Evolutionary conservation across 495 filamentous ascomycete genomes (phyloP).

Genomic region (Penicillium canescens): DNA sequence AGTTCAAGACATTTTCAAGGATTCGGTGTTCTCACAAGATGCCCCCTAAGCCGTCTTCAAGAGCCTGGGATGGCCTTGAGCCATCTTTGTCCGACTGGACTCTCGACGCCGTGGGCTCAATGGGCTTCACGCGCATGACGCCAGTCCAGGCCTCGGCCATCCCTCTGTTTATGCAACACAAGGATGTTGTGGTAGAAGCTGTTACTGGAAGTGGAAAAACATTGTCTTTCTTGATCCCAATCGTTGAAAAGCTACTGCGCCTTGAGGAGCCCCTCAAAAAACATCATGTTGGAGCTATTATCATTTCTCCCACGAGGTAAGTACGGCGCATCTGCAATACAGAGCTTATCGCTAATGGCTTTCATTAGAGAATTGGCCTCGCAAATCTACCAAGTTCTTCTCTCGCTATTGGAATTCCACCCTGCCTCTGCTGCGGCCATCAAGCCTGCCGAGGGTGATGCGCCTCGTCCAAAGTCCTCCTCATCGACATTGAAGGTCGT

Average conservation of each 20-base stretch:
- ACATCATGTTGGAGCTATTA: conserved; percentile 85
- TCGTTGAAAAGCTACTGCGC: conserved; percentile 81
- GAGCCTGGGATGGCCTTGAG: conserved; percentile 78
- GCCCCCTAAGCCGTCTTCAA: conserved; percentile 42
- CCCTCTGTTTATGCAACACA: conserved; percentile 87
- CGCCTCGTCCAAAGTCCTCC: conserved; percentile 50
- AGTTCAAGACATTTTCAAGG: not conserved
- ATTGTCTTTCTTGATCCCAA: conserved; percentile 83
- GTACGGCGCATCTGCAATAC: conserved; percentile 1
- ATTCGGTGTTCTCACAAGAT: conserved; percentile 14
- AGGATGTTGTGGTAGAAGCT: conserved; percentile 96
- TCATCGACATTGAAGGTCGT: conserved; percentile 59
- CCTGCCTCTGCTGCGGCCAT: conserved; percentile 67
- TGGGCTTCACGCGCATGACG: conserved; percentile 87
- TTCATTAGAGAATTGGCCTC: conserved; percentile 73
- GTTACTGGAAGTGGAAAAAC: conserved; percentile 97
- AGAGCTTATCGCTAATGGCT: conserved; percentile 9
- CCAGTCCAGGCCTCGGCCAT: conserved; percentile 94
- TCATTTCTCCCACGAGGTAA: conserved; percentile 83
- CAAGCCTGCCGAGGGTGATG: conserved; percentile 52
- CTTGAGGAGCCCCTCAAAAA: conserved; percentile 76
- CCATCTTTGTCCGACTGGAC: conserved; percentile 88
- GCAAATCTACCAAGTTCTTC: conserved; percentile 85
- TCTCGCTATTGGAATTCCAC: conserved; percentile 79
- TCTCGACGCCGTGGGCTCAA: conserved; percentile 75